Conservation (phyloP, 208 protist species). For the Angomonas deanei region DNA sequence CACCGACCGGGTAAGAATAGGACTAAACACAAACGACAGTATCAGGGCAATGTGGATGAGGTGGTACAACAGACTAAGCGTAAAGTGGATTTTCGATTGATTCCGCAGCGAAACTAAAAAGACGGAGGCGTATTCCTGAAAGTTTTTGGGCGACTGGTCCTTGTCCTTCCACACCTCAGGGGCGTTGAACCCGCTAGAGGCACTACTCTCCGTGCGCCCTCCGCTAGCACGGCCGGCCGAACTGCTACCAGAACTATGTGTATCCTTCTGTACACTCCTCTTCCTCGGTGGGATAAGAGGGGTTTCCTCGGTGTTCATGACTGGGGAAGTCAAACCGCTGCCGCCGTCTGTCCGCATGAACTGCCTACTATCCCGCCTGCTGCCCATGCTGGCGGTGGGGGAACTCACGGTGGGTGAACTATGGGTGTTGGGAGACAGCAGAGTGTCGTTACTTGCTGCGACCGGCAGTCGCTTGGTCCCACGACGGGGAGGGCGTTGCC, state of each 20-base stretch:
- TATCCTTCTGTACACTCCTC: slow-evolving; percentile 3
- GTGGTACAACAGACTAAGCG: slow-evolving; percentile 25
- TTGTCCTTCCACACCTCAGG: slow-evolving; percentile 8
- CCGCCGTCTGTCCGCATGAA: neutral
- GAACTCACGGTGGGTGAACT: neutral
- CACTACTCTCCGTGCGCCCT: neutral
- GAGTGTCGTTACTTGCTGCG: neutral
- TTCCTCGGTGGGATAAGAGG: neutral
- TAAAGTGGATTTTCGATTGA: slow-evolving; percentile 23
- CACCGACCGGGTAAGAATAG: slow-evolving; percentile 31
- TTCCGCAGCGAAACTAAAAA: slow-evolving; percentile 14
- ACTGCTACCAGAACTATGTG: neutral
- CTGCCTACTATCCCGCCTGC: neutral
- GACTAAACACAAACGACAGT: slow-evolving; percentile 21
- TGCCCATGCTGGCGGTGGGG: neutral
- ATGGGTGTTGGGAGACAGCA: neutral
- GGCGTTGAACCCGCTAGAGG: slow-evolving; percentile 6
- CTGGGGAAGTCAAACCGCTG: neutral
- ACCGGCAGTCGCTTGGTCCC: neutral
- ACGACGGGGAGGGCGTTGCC: neutral
- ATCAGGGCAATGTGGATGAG: slow-evolving; percentile 29
- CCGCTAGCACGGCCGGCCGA: neutral
- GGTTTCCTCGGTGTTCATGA: neutral
- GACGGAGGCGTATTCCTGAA: slow-evolving; percentile 8
- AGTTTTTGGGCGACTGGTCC: slow-evolving; percentile 5